phyloP scores from a whole-genome alignment of 305 asterid species.

The Euphrasia arctica region DNA sequence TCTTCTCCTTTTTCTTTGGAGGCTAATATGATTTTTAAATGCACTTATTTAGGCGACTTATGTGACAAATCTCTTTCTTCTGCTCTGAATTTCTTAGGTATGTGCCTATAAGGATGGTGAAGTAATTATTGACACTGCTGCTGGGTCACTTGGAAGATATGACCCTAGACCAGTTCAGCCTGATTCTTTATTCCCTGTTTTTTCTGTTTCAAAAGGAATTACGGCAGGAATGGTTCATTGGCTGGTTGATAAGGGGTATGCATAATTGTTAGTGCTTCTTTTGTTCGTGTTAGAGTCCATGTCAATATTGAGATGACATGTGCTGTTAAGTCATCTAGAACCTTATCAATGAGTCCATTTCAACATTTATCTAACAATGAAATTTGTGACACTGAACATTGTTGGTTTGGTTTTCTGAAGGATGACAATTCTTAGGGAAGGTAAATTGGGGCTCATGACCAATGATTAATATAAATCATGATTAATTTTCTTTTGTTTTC shows the following conservation, averaged over 20 bases:
- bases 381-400: conserved; percentile 11
- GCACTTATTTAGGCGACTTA: conserved; percentile 11
- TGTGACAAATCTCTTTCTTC: conserved; percentile 12
- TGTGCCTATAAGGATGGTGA: conserved; percentile 99
- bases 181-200: conserved; percentile 92
- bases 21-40: conserved; percentile 12
- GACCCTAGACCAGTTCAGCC: conserved; percentile 99
- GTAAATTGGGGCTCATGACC: conserved; percentile 3
- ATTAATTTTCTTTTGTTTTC: conserved; percentile 1
- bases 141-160: conserved; percentile 96
- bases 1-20: conserved; percentile 6
- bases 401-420: conserved; percentile 15
- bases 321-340: background rate
- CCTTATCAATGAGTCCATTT: background rate
- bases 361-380: conserved; percentile 11
- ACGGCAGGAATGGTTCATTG: conserved; percentile 98
- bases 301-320: background rate
- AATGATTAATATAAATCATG: conserved; percentile 13
- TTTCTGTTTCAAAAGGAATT: conserved; percentile 91
- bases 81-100: conserved; percentile 45
- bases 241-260: conserved; percentile 92
- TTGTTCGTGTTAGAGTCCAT: background rate
- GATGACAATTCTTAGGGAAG: conserved; percentile 7
- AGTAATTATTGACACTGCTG: conserved; percentile 96
- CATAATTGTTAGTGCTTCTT: conserved; percentile 20